Evolutionary conservation across 2,329 filamentous ascomycete species (phyloP).

Genomic region (Trichoderma lentiforme): DNA sequence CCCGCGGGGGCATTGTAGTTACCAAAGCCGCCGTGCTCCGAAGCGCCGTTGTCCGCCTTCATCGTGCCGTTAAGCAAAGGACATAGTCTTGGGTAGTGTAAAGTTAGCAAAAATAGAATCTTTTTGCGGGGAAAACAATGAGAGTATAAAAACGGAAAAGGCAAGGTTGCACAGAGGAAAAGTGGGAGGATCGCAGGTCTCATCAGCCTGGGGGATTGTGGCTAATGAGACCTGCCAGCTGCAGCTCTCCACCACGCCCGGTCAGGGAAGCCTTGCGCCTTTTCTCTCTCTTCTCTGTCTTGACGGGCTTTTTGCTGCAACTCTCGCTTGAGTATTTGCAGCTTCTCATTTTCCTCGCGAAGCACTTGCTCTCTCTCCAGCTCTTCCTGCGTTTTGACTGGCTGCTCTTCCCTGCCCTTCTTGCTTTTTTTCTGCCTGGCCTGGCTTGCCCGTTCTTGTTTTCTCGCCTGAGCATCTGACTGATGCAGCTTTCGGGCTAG

Average conservation of each 20-base stretch:
- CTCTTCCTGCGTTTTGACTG: conserved; percentile 21
- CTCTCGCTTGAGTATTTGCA: conserved; percentile 23
- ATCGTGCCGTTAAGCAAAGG: conserved; percentile 82
- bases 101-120: conserved; percentile 22
- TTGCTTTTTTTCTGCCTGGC: conserved; percentile 12
- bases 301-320: conserved; percentile 21
- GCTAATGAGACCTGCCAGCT: conserved; percentile 24
- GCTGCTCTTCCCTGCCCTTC: conserved; percentile 18
- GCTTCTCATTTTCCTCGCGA: conserved; percentile 20
- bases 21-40: conserved; percentile 58
- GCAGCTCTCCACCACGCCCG: conserved; percentile 19
- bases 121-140: conserved; percentile 4
- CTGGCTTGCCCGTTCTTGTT: conserved; percentile 14
- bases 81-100: conserved; percentile 60
- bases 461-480: conserved; percentile 24
- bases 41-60: conserved; percentile 56
- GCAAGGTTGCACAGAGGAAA: not conserved
- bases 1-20: conserved; percentile 45
- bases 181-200: not conserved
- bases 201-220: not conserved
- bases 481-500: conserved; percentile 25
- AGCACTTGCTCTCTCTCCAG: conserved; percentile 20
- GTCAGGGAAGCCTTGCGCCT: conserved; percentile 7
- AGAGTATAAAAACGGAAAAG: not conserved
- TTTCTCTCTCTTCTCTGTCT: conserved; percentile 17